Base-by-base conservation (phyloP, 1,139 yeast genomes). In the Nadsonia starkeyi-henricii region DNA sequence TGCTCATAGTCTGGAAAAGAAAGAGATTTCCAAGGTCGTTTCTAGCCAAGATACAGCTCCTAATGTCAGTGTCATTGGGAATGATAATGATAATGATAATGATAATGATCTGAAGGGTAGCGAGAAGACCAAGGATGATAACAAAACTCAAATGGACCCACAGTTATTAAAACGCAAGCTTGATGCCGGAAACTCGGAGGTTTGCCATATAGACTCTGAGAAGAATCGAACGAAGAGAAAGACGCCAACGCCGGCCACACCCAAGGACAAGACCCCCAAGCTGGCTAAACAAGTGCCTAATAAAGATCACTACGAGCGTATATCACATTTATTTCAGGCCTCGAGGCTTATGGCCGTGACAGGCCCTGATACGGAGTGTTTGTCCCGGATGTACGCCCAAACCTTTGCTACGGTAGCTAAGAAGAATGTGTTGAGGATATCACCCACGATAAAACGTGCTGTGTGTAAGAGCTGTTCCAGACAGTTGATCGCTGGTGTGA, bases 381-480 rank as follows among this genome's bases (percentile, higher is more conserved):
- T 81, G 7, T 72, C 83, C 0, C 62, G 84, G 44, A 68, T 70
- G 46, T 77, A 77, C 53, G 56, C 63, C 15, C 55, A 54, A 17
- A 57, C 64, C 4, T 51, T 63, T 61, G 54, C 55, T n/a, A 49
- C 64, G 1, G 79, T 81, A 9, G 73, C 85, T 2, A 78, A 79
- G 57, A 80, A 79, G 58, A 72, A 78, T 3, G 88, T 81, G 4
- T 58, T 79, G 17, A 74, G 81, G 55, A 57, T 80, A 47, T 73
- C 81, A 37, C 86, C 86, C 0, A 65, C 66, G 26, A 58, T 83
- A 20, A 84, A 83, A 59, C 65, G 89, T 53, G 67, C 71, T 1
- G 57, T 78, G 23, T 83, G 93, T 62, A 81, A 80, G 55, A 63
- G 62, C 23, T 83, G 93, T 59, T 61, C 72, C 48, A 61, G 73